These are phyloP conservation scores for Aegilops umbellulata DNA, from an alignment of 176 grass and related monocot species.

Conservation along the genomic window DNA sequence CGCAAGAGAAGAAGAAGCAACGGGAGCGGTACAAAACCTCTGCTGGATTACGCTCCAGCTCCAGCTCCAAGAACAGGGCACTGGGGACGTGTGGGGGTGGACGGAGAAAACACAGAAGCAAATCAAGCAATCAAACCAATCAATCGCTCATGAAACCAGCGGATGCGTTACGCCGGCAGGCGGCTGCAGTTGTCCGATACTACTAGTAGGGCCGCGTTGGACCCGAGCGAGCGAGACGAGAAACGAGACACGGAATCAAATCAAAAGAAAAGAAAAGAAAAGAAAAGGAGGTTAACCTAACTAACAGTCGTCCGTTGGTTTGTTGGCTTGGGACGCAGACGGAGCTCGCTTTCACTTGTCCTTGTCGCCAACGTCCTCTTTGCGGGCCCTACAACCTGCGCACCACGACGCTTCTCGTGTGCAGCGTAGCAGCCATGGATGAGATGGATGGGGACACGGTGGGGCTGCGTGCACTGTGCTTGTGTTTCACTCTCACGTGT, in stretches of 20 bases:
- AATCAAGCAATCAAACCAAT: background rate
- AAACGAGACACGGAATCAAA: background rate
- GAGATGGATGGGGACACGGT: background rate
- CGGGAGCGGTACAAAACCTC: background rate
- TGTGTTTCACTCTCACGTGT: background rate
- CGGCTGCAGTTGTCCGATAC: background rate
- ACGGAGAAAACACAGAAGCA: conserved; percentile 17
- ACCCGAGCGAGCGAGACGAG: background rate
- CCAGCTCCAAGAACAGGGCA: too few species aligned
- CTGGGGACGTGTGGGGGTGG: background rate
- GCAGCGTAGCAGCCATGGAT: background rate
- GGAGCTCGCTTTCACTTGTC: conserved; percentile 35
- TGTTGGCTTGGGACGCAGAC: conserved; percentile 20
- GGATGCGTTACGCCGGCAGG: background rate
- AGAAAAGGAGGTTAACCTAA: background rate
- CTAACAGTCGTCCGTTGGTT: background rate
- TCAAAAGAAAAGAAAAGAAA: background rate
- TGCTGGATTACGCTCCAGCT: background rate
- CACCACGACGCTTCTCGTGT: background rate
- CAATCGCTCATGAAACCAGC: background rate
- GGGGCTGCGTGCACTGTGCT: too few species aligned
- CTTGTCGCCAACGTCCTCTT: too few species aligned
- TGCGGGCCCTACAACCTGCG: background rate
- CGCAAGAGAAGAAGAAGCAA: background rate
- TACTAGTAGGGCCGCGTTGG: background rate